phyloP scores from a whole-genome alignment of 495 filamentous ascomycete genomes.

The Hypoxylon subgilvum region DNA sequence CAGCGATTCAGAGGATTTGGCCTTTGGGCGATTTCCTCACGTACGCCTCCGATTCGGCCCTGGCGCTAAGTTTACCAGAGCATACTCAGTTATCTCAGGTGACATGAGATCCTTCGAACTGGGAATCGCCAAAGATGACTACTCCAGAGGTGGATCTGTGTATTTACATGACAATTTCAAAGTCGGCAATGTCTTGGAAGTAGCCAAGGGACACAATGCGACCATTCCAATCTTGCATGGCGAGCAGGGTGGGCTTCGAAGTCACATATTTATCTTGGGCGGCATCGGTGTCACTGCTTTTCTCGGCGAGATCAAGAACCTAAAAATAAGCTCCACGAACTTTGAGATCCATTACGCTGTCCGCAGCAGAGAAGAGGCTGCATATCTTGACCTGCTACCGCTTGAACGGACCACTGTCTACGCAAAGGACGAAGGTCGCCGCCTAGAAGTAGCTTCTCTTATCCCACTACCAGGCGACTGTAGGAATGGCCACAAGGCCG shows the following conservation, averaged over 20 bases:
- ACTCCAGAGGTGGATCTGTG: constrained; percentile 46
- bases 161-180: constrained; percentile 44
- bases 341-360: constrained; percentile 49
- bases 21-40: constrained; percentile 35
- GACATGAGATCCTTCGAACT: constrained; percentile 44
- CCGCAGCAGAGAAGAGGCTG: constrained; percentile 42
- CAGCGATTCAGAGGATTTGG: constrained; percentile 18
- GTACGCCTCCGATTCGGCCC: constrained; percentile 40
- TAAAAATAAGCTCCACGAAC: constrained; percentile 35
- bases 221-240: constrained; percentile 11
- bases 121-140: constrained; percentile 46
- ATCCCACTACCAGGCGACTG: constrained; percentile 24
- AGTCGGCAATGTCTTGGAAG: constrained; percentile 55
- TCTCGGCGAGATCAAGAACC: constrained; percentile 33
- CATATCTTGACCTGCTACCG: constrained; percentile 40
- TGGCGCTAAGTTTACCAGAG: constrained; percentile 34
- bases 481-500: background rate
- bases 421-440: constrained; percentile 30
- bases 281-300: constrained; percentile 54
- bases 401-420: constrained; percentile 27
- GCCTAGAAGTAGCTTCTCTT: constrained; percentile 20
- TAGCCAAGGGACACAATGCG: constrained; percentile 39
- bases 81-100: constrained; percentile 50
- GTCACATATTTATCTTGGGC: constrained; percentile 48
- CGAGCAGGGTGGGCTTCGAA: constrained; percentile 19